Conservation (phyloP, 192 early-diverging fungal species). For the Allomyces javanicus region DNA sequence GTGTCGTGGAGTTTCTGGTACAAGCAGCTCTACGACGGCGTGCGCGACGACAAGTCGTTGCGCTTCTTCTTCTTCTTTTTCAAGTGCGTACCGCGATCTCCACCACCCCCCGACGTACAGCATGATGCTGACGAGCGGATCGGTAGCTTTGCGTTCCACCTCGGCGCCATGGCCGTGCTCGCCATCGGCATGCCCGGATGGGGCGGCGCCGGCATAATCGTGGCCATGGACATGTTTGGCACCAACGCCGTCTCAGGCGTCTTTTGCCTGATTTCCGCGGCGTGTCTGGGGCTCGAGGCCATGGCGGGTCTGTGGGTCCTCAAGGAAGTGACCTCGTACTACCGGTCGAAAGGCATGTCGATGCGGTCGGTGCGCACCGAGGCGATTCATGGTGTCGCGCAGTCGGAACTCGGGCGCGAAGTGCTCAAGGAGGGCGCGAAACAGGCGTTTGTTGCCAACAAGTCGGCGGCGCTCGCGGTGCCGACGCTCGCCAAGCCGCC, state of each 20-base stretch:
- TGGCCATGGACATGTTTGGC: neutral
- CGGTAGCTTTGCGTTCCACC: conserved; percentile 10
- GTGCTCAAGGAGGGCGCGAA: neutral
- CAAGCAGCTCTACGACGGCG: conserved; percentile 18
- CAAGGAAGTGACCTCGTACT: neutral
- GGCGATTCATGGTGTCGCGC: neutral
- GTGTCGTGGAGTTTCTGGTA: conserved; percentile 16
- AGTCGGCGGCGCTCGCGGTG: neutral
- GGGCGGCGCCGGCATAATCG: conserved; percentile 4
- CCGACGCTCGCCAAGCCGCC: neutral
- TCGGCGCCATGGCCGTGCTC: conserved; percentile 10
- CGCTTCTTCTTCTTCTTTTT: conserved; percentile 21
- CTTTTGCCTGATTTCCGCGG: neutral
- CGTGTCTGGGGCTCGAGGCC: neutral
- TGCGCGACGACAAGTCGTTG: conserved; percentile 9
- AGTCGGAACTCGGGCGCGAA: neutral
- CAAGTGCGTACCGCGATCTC: neutral
- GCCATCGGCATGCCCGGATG: conserved; percentile 17
- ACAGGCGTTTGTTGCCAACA: neutral
- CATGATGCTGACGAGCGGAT: neutral
- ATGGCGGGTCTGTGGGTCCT: neutral
- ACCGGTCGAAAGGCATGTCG: neutral
- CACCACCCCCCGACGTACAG: neutral
- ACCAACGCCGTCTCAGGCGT: neutral
- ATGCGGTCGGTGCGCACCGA: neutral